phyloP scores from a whole-genome alignment of 805 yeast species.

The Zygosaccharomyces lentus region DNA sequence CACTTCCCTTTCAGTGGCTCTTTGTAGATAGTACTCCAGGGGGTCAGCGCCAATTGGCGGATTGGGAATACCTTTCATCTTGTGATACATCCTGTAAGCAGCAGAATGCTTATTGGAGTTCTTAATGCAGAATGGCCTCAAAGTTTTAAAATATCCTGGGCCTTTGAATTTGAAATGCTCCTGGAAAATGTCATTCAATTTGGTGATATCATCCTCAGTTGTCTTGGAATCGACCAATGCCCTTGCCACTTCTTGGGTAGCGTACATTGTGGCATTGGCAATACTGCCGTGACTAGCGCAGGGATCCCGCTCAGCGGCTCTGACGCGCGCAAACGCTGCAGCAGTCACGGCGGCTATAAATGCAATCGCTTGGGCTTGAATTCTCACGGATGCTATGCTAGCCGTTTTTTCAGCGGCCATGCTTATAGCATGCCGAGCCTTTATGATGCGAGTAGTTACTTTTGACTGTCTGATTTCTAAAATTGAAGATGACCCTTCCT shows the following conservation, averaged over 20 bases:
- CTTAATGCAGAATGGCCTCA: constrained; percentile 7
- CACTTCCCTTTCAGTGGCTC: not conserved
- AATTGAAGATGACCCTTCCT: constrained; percentile 7
- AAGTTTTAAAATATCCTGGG: constrained; percentile 10
- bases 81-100: constrained; percentile 11
- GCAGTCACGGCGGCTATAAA: constrained; percentile 13
- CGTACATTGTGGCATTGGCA: constrained; percentile 13
- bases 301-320: constrained; percentile 7
- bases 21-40: not conserved
- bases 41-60: constrained; percentile 10
- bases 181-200: constrained; percentile 7
- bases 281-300: constrained; percentile 17
- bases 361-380: constrained; percentile 4
- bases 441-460: constrained; percentile 14
- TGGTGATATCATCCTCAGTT: constrained; percentile 6
- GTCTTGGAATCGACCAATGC: constrained; percentile 5
- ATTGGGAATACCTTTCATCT: constrained; percentile 11
- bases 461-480: constrained; percentile 11
- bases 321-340: constrained; percentile 14
- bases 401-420: constrained; percentile 15
- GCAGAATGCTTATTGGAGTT: constrained; percentile 9
- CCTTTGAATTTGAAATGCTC: constrained; percentile 11
- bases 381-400: constrained; percentile 4
- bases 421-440: constrained; percentile 12
- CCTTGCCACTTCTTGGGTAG: constrained; percentile 6